Evolutionary conservation across 805 yeast genomes (phyloP).

Genomic region (Hanseniaspora clermontiae): DNA sequence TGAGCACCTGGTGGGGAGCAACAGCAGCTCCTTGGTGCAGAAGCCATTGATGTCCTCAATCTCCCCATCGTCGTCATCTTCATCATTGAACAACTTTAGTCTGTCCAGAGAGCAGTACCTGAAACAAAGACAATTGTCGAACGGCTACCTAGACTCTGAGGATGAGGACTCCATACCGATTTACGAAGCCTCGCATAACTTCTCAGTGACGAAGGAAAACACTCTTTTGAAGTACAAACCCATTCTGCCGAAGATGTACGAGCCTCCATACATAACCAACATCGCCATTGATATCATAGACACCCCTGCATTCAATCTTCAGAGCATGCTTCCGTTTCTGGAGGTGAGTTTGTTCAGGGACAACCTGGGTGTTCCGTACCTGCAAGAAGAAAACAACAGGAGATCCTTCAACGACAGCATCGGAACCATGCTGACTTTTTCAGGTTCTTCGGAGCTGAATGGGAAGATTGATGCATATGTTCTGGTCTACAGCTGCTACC

Average conservation of each 20-base stretch:
- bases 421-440: slow-evolving; percentile 57
- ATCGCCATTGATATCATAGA: slow-evolving; percentile 58
- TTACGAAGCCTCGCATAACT: slow-evolving; percentile 12
- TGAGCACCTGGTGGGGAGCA: not conserved
- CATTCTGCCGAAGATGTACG: slow-evolving; percentile 21
- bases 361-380: slow-evolving; percentile 35
- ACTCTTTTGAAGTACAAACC: not conserved
- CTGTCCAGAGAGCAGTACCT: not conserved
- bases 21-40: not conserved
- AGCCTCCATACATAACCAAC: slow-evolving; percentile 45
- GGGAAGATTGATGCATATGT: slow-evolving; percentile 67
- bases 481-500: slow-evolving; percentile 57
- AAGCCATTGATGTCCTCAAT: not conserved
- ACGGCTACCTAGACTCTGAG: slow-evolving; percentile 12
- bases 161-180: slow-evolving; percentile 17
- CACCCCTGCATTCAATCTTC: slow-evolving; percentile 58
- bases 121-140: not conserved
- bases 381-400: slow-evolving; percentile 2
- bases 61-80: not conserved
- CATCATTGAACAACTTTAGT: not conserved
- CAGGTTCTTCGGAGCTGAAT: slow-evolving; percentile 67
- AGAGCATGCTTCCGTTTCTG: slow-evolving; percentile 59
- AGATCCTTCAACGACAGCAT: slow-evolving; percentile 3
- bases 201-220: not conserved
- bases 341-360: slow-evolving; percentile 58